phyloP scores from a whole-genome alignment of 2,329 filamentous ascomycete species.

The Calycina herbarum region DNA sequence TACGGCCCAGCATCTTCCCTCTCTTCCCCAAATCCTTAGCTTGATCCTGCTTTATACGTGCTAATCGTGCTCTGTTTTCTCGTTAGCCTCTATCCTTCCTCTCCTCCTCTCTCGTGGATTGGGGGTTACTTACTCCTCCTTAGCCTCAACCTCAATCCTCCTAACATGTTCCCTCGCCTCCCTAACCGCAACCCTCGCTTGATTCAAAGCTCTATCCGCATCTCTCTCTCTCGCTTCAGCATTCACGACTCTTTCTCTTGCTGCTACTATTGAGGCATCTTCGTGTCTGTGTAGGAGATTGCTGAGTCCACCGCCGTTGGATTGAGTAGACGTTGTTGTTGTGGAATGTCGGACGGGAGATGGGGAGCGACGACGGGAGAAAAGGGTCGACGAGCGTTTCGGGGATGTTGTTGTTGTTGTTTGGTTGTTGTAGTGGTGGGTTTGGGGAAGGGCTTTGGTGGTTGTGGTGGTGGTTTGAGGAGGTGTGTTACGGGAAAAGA shows the following conservation, averaged over 20 bases:
- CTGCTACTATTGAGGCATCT: slow-evolving; percentile 62
- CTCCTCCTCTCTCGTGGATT: too few species aligned
- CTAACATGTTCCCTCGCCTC: slow-evolving; percentile 65
- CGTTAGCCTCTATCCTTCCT: too few species aligned
- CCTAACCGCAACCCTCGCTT: slow-evolving; percentile 57
- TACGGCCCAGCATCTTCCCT: slow-evolving; percentile 68
- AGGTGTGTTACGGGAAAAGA: slow-evolving; percentile 20
- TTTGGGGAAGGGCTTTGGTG: slow-evolving; percentile 5
- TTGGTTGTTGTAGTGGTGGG: background rate
- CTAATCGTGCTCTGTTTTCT: slow-evolving; percentile 47
- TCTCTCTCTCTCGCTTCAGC: slow-evolving; percentile 66
- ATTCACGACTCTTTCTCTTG: slow-evolving; percentile 59
- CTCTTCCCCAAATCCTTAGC: slow-evolving; percentile 66
- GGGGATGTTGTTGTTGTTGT: slow-evolving; percentile 6
- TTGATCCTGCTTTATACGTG: slow-evolving; percentile 68
- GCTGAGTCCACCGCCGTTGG: slow-evolving; percentile 25
- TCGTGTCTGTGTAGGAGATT: slow-evolving; percentile 41
- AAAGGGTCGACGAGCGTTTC: background rate
- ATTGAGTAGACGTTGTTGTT: slow-evolving; percentile 21
- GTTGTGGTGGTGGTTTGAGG: slow-evolving; percentile 8
- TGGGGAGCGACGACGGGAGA: background rate
- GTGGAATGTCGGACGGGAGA: background rate
- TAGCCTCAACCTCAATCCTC: slow-evolving; percentile 63
- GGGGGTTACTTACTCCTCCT: slow-evolving; percentile 48
- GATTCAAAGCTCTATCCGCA: slow-evolving; percentile 62